phyloP scores from a whole-genome alignment of 208 protist genomes.

The Endotrypanum monterogeii region DNA sequence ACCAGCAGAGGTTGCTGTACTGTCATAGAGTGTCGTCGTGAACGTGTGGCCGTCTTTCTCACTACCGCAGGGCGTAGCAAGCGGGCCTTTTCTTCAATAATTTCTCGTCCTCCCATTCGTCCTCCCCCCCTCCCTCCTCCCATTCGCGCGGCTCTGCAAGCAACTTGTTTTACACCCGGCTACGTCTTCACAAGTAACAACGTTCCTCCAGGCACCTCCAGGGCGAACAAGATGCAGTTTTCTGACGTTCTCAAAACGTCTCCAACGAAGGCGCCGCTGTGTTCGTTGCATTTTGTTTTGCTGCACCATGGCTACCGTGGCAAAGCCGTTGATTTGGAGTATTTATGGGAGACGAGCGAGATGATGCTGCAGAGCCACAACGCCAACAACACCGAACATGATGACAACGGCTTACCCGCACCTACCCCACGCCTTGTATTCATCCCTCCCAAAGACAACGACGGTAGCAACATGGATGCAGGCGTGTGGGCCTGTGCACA shows the following conservation, averaged over 20 bases:
- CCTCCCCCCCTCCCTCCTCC: no score
- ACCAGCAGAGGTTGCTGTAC: no score
- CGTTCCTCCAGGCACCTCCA: neutral
- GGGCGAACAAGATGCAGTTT: neutral
- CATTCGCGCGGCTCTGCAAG: no score
- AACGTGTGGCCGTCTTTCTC: no score
- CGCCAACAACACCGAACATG: no score
- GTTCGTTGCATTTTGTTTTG: slow-evolving; percentile 43
- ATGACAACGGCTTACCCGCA: no score
- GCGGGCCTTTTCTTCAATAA: slow-evolving; percentile 16
- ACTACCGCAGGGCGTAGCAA: no score
- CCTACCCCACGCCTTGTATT: slow-evolving; percentile 26
- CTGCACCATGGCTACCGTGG: slow-evolving; percentile 73
- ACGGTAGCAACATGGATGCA: slow-evolving; percentile 33
- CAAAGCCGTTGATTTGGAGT: slow-evolving; percentile 40
- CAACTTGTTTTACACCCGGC: neutral
- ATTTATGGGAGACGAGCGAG: slow-evolving; percentile 12
- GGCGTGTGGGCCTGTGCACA: slow-evolving; percentile 43
- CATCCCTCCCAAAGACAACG: slow-evolving; percentile 30
- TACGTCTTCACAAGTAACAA: neutral
- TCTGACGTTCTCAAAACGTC: neutral
- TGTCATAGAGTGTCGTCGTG: no score
- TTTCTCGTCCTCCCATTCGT: no score
- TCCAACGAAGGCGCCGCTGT: neutral
- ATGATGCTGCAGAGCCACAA: neutral